Conservation (phyloP, 257 asterid species). For the Solanum pimpinellifolium region DNA sequence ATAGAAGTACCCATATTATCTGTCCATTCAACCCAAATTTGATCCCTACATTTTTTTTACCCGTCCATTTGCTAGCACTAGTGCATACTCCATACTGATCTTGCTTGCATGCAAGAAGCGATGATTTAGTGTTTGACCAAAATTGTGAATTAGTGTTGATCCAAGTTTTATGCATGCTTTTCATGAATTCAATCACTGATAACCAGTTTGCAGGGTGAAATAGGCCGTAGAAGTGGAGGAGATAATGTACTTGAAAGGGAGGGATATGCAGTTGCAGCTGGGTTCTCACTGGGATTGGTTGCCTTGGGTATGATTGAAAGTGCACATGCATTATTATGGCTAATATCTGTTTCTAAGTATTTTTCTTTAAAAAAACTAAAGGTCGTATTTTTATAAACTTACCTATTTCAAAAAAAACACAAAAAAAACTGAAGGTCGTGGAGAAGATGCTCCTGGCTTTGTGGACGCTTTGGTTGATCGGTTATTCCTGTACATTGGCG, state of each 20-base stretch:
- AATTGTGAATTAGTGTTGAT: background rate
- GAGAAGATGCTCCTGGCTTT: constrained; percentile 82
- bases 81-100: background rate
- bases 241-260: constrained; percentile 98
- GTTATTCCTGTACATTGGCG: constrained; percentile 74
- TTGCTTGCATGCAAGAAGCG: background rate
- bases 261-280: constrained; percentile 97
- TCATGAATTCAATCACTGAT: background rate
- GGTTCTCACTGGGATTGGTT: constrained; percentile 87
- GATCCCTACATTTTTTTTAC: background rate
- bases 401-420: too few relatives aligned
- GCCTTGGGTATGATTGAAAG: constrained; percentile 58
- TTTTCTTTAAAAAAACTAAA: constrained; percentile 9
- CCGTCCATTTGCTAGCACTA: background rate
- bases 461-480: constrained; percentile 65
- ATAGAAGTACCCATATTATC: background rate
- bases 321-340: constrained; percentile 2
- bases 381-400: constrained; percentile 27
- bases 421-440: constrained; percentile 50
- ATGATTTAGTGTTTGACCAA: background rate
- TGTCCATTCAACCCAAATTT: background rate
- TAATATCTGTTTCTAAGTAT: constrained; percentile 3
- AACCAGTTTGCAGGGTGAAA: constrained; percentile 59
- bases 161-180: background rate
- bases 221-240: constrained; percentile 99